A percentile compares a stretch with the other conserved stretches of the same genome.
These are phyloP conservation scores for Casuarina glauca DNA, from an alignment of 306 rosid species.

Conservation along the genomic window DNA sequence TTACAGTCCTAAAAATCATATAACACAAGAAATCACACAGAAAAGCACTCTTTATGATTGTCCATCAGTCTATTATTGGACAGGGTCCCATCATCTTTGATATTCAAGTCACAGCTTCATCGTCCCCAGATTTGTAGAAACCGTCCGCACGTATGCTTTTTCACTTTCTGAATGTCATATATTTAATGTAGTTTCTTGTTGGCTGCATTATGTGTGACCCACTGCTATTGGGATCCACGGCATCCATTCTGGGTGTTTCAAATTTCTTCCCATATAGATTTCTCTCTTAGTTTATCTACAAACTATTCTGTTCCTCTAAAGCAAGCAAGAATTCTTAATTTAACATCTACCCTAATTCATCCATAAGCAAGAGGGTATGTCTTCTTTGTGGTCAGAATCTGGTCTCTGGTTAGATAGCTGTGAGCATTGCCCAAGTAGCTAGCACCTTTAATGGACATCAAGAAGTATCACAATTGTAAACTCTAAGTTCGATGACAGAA, in stretches of 20 bases:
- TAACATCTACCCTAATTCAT: background rate
- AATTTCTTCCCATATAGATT: background rate
- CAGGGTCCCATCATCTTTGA: background rate
- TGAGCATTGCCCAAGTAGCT: conserved; percentile 1
- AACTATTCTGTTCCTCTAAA: background rate
- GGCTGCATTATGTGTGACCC: background rate
- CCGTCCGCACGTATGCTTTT: background rate
- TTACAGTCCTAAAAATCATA: no score
- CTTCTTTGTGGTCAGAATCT: background rate
- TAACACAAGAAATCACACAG: no score
- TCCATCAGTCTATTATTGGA: no score
- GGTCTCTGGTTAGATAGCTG: conserved; percentile 2
- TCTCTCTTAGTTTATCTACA: background rate
- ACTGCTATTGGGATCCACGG: background rate
- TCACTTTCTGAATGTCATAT: background rate
- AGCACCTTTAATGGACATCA: conserved; percentile 23
- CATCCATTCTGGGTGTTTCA: background rate
- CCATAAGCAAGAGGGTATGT: background rate
- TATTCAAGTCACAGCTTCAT: background rate
- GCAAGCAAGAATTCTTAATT: background rate
- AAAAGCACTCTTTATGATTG: no score
- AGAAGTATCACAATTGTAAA: conserved; percentile 9
- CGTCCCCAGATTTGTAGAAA: background rate
- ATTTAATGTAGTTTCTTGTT: background rate
- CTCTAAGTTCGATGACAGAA: background rate